Percentiles rank a stretch among this genome's conserved stretches.
Conservation (phyloP, 2,329 filamentous ascomycete genomes). For the Trichoderma breve region DNA sequence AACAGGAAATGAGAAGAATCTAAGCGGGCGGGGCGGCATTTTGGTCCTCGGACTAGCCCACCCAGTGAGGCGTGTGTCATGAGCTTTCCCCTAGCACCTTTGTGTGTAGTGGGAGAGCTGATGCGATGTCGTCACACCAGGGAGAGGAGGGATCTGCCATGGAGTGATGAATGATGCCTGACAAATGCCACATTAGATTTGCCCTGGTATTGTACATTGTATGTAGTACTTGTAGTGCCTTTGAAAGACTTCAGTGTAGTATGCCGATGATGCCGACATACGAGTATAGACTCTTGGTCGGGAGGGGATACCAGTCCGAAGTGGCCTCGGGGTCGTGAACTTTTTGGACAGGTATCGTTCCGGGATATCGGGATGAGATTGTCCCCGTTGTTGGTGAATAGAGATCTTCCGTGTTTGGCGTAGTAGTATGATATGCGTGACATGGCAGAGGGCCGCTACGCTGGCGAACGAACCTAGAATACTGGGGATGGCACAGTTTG, state of each 20-base stretch:
- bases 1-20: constrained; percentile 14
- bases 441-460: background rate
- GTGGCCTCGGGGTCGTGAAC: background rate
- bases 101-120: background rate
- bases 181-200: background rate
- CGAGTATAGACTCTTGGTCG: background rate
- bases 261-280: background rate
- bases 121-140: constrained; percentile 6
- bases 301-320: background rate
- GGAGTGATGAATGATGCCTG: background rate
- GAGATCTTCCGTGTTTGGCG: background rate
- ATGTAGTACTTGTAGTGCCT: background rate
- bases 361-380: background rate
- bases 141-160: background rate
- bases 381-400: background rate
- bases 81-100: background rate
- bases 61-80: constrained; percentile 4
- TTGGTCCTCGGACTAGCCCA: background rate
- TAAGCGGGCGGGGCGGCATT: background rate
- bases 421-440: background rate
- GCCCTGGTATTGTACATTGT: background rate
- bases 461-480: constrained; percentile 7
- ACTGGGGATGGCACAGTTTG: background rate
- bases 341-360: background rate
- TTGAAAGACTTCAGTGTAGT: background rate